Evolutionary conservation across 306 rosid species (phyloP), one percentile per base, ranked within the genome.

Genomic region (Cicer cuneatum): DNA sequence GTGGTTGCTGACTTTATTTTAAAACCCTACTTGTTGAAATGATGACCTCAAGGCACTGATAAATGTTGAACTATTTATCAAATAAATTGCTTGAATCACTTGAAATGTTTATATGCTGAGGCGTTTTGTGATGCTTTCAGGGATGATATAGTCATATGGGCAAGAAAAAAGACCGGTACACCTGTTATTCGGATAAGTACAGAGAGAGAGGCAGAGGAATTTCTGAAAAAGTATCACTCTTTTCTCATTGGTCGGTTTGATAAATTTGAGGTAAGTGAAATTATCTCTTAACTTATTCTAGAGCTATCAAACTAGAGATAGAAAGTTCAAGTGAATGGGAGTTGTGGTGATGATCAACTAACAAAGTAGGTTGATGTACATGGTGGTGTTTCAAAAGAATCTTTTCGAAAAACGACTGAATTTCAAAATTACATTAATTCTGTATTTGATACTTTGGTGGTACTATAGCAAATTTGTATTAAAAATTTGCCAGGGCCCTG

Each of bases 101-200:
- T 74, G 60, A 52, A 70, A 56, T 66, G 60, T 52, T 74, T 33
- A 15, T 69, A 13, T 74, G 15, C 24, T 70, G 33, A 19, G 16
- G 33, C 40, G 69, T 40, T 70, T 14, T 47, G 33, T 57, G 76
- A 14, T 69, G 69, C 49, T 82, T 80, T 81, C 93, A 92, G 99
- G 85, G 92, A 87, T 78, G 97, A 92, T 56, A 88, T 94, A 68
- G 97, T 92, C 78, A 74, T 83, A 74, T 92, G 99, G 99, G 80
- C 86, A 0, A 85, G 85, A 83, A 94, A 94, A 82, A 92, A 84
- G 82, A 94, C 90, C 0, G 90, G 96, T 39, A 80, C 71, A 1
- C 93, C 97, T 79, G 89, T 92, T 70, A 78, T 83, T 71, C 83
- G 85, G 64, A 82, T 86, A 85, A 86, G 69, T 73, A 82, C 89